Evolutionary conservation across 257 asterid species (phyloP).

Genomic region (Jacaranda mimosifolia): DNA sequence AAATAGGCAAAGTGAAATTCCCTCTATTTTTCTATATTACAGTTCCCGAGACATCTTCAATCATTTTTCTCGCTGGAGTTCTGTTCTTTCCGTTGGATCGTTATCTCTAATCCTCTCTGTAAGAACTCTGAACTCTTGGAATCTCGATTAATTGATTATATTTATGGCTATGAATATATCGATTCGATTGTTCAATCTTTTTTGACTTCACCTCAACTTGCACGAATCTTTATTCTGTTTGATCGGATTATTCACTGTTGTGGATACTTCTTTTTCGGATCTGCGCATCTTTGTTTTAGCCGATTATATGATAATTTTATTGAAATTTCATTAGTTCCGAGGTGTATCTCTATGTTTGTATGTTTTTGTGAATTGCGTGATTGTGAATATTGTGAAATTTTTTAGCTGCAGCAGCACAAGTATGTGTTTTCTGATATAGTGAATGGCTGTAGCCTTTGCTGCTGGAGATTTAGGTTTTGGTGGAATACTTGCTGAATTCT

Average conservation of each 20-base stretch:
- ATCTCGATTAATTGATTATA: background rate
- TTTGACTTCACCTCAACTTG: background rate
- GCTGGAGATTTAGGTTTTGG: background rate
- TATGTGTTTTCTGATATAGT: slow-evolving; percentile 19
- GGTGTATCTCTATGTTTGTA: background rate
- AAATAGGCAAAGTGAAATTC: background rate
- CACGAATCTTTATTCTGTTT: background rate
- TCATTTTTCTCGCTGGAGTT: slow-evolving; percentile 33
- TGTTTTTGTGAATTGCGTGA: background rate
- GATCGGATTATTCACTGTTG: slow-evolving; percentile 5
- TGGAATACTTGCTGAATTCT: background rate
- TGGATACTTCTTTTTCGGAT: background rate
- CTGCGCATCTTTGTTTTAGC: slow-evolving; percentile 19
- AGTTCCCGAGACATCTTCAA: slow-evolving; percentile 33
- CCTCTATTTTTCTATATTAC: background rate
- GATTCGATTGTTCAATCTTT: slow-evolving; percentile 28
- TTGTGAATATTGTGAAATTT: background rate
- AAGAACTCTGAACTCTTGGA: slow-evolving; percentile 14
- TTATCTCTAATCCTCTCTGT: slow-evolving; percentile 38
- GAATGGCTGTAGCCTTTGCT: slow-evolving; percentile 3
- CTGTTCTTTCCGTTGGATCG: slow-evolving; percentile 30
- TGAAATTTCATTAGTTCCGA: background rate
- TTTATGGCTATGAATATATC: background rate
- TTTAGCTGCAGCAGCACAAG: background rate
- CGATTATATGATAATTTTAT: slow-evolving; percentile 12